Percentiles rank a stretch among this genome's conserved stretches.
These are phyloP conservation scores for Tetragonia tetragonoides DNA, from an alignment of 148 eudicot genomes.

Conservation along the genomic window DNA sequence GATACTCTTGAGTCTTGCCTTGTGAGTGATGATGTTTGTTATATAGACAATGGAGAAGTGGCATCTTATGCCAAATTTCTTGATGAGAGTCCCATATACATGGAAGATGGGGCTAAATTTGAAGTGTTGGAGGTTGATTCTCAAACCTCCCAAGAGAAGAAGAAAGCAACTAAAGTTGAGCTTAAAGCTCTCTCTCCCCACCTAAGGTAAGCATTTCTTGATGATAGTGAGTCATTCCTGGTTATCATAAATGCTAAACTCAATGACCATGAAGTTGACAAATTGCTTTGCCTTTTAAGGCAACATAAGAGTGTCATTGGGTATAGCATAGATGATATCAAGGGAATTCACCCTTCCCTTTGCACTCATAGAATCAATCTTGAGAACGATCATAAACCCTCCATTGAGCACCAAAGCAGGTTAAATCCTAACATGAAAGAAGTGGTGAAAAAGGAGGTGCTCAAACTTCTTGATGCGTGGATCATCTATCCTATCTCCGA, in stretches of 20 bases:
- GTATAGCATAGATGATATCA: neutral
- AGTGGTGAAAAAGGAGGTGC: neutral
- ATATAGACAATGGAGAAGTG: too few species aligned
- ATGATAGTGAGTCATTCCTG: neutral
- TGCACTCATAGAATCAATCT: neutral
- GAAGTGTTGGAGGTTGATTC: neutral
- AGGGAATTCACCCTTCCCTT: neutral
- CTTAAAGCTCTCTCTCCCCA: neutral
- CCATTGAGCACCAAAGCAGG: slow-evolving; percentile 2
- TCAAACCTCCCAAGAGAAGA: neutral
- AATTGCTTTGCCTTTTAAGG: neutral
- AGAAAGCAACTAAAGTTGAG: neutral
- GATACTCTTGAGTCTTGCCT: too few species aligned
- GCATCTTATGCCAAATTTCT: too few species aligned
- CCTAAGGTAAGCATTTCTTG: neutral
- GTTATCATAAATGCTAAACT: neutral
- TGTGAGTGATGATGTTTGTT: too few species aligned
- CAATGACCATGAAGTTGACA: neutral
- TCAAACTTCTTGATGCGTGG: neutral
- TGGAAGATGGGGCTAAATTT: neutral
- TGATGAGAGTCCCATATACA: neutral
- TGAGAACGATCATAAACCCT: neutral
- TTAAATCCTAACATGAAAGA: neutral
- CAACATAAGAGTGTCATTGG: neutral
- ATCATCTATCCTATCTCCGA: neutral